These are phyloP conservation scores for Lactarius indigo DNA, from an alignment of 768 basidiomycete species.

Conservation along the genomic window DNA sequence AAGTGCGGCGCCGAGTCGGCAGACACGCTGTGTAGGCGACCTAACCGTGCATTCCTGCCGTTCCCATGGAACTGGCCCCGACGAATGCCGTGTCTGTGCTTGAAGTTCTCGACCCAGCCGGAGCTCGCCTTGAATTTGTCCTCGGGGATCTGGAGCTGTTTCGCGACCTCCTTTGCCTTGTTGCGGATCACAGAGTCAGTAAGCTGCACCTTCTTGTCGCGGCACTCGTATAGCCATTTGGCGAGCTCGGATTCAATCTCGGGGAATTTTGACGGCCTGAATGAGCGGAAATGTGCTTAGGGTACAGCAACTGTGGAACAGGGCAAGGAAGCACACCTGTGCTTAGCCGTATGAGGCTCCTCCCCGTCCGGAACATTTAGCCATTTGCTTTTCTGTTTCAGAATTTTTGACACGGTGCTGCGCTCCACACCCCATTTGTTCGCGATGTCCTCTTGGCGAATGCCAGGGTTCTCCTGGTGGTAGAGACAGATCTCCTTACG, in stretches of 20 bases:
- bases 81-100: conserved; percentile 72
- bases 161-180: conserved; percentile 67
- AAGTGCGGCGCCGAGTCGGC: conserved; percentile 17
- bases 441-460: conserved; percentile 84
- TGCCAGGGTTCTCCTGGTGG: conserved; percentile 57
- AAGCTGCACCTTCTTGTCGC: conserved; percentile 45
- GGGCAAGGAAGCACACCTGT: conserved; percentile 46
- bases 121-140: conserved; percentile 89
- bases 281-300: conserved; percentile 20
- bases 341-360: conserved; percentile 58
- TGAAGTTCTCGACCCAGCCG: conserved; percentile 92
- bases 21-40: conserved; percentile 12
- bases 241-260: conserved; percentile 65
- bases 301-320: neutral
- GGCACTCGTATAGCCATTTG: conserved; percentile 56
- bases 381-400: conserved; percentile 84
- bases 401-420: conserved; percentile 91
- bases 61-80: conserved; percentile 55
- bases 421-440: conserved; percentile 74
- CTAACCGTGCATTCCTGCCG: conserved; percentile 32
- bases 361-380: conserved; percentile 61
- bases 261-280: conserved; percentile 77
- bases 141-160: conserved; percentile 50
- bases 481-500: conserved; percentile 73
- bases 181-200: conserved; percentile 63